Evolutionary conservation across 495 filamentous ascomycete genomes (phyloP).

Genomic region (Penicillium taxi): DNA sequence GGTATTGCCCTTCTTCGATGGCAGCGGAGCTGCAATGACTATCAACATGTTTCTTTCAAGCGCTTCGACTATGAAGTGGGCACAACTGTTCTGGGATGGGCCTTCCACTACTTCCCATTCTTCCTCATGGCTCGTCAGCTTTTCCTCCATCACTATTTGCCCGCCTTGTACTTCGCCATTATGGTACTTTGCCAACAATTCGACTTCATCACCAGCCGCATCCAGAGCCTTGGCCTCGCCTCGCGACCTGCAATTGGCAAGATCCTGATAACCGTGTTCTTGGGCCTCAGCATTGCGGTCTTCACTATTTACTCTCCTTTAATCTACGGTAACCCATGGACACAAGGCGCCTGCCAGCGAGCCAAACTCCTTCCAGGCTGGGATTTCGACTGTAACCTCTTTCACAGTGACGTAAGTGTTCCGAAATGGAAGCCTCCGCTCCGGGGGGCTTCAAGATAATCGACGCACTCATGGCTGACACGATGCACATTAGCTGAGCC

Average conservation of each 20-base stretch:
- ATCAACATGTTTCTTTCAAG: slow-evolving; percentile 71
- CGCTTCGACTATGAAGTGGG: slow-evolving; percentile 97
- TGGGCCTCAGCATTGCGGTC: slow-evolving; percentile 62
- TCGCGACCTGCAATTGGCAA: slow-evolving; percentile 68
- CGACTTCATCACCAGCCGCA: slow-evolving; percentile 70
- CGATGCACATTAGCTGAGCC: slow-evolving; percentile 26
- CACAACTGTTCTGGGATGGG: slow-evolving; percentile 84
- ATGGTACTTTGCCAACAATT: slow-evolving; percentile 80
- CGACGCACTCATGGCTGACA: slow-evolving; percentile 24
- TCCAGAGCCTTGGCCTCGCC: slow-evolving; percentile 56
- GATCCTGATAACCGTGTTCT: slow-evolving; percentile 56
- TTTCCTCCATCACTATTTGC: slow-evolving; percentile 96
- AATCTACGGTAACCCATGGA: slow-evolving; percentile 92
- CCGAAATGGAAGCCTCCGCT: slow-evolving; percentile 27
- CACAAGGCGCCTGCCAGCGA: slow-evolving; percentile 69
- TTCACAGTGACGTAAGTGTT: slow-evolving; percentile 74
- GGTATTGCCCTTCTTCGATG: slow-evolving; percentile 80
- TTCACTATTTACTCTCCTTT: slow-evolving; percentile 82
- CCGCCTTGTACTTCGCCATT: slow-evolving; percentile 90
- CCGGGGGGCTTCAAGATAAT: slow-evolving; percentile 21
- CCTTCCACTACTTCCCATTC: slow-evolving; percentile 95
- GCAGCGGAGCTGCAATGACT: slow-evolving; percentile 88
- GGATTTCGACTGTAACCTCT: slow-evolving; percentile 97
- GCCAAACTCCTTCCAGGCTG: slow-evolving; percentile 83
- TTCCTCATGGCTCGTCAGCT: slow-evolving; percentile 96